Evolutionary conservation across 1,139 yeast species (phyloP), one percentile per base, ranked within the genome.

Genomic region (Taphrina pruni): DNA sequence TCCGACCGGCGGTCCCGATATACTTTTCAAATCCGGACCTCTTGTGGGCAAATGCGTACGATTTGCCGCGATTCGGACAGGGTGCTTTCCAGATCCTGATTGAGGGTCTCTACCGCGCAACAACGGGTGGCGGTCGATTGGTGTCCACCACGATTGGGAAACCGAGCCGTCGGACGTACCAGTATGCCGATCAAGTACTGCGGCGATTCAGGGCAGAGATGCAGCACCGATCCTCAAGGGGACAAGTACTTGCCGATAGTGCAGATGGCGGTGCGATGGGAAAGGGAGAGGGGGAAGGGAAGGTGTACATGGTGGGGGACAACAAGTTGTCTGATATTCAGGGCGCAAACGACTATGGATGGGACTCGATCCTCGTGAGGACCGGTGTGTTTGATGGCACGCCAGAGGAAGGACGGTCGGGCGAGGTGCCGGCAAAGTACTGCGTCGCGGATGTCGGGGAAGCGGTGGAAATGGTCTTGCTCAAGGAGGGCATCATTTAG

Each of bases 291-390:
- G n/a, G n/a, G n/a, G 92, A 79, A 98, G 98, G 70, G 12, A 76
- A 64, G 50, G 88, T 94, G 1, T 93, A 83, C 79, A 94, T 94
- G 99, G 90, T 94, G 41, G 99, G 99, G 36, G 99, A 94, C 78
- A 94, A 94, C 77, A 98, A 97, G 1, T 94, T 88, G 38, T 87
- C 93, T 66, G 99, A 94, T 76, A 94, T 94, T 64, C 83, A 84
- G 72, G 99, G 99, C 0, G 99, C 97, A 1, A 88, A 89, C 75
- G 82, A 82, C 70, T 87, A 87, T 76, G 97, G 97, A 1, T 94
- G 98, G 98, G 86, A 88, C 65, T 87, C 94, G 21, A 84, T 91
- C 60, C 83, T 94, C 60, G 90, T 94, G 52, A 82, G 88, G 72
- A 89, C 97, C 0, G 99, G 99, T 0, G 96, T 90, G 70, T 89